Conservation (phyloP, 2,329 filamentous ascomycete species). For the Colletotrichum chlorophyti region DNA sequence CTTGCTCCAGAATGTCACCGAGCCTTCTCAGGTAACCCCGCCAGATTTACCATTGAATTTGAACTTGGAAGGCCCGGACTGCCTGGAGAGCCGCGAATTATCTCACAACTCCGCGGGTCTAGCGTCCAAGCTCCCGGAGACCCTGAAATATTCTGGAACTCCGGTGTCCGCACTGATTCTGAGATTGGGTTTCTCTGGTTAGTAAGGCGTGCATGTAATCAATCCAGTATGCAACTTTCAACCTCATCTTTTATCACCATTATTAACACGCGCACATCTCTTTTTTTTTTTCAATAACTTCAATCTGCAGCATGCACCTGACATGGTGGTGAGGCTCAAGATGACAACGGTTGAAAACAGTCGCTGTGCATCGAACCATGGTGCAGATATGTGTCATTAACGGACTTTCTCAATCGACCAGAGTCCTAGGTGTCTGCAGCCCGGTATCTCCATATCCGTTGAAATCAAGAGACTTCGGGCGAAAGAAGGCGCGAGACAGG, state of each 20-base stretch:
- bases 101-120: conserved; percentile 24
- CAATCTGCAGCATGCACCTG: not conserved
- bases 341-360: not conserved
- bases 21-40: conserved; percentile 18
- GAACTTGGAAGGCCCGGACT: conserved; percentile 16
- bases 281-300: too few species aligned
- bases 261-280: too few species aligned
- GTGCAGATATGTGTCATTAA: conserved; percentile 18
- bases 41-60: conserved; percentile 10
- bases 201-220: conserved; percentile 4
- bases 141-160: conserved; percentile 20
- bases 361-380: not conserved
- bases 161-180: conserved; percentile 19
- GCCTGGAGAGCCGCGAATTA: conserved; percentile 14
- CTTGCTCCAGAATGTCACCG: not conserved
- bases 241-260: too few species aligned
- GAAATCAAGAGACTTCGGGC: conserved; percentile 16
- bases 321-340: not conserved
- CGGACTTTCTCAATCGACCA: conserved; percentile 10
- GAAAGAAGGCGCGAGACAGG: conserved; percentile 19
- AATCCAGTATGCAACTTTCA: too few species aligned
- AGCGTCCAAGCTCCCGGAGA: conserved; percentile 9
- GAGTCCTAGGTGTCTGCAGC: too few species aligned
- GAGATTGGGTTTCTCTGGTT: conserved; percentile 4
- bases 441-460: too few species aligned